Evolutionary conservation across 768 basidiomycete species (phyloP), one percentile per base, ranked within the genome.

Genomic region (Calvatia gigantea): DNA sequence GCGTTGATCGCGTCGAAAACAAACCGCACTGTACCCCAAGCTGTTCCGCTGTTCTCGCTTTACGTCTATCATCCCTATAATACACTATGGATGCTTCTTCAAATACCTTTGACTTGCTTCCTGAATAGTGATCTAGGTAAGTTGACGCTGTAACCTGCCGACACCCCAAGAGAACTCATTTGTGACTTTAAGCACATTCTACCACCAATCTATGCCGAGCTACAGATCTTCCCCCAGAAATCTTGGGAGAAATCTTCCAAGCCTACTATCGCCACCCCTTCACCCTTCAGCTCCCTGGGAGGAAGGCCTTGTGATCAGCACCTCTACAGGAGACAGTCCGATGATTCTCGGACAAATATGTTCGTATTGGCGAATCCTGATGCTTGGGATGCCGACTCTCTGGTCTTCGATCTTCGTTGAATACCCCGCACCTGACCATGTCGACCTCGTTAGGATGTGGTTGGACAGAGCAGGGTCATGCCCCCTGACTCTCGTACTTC

Each of bases 351-450:
- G 32, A 6, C 52, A 54, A 25, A 45, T 54, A 32, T 54, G 52
- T 27, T 44, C 52, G 25, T 54, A 54, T 15, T 54, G 52, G 52
- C 42, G 52, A 25, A 35, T 12, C 7, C 42, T 54, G 6, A 33
- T 32, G 6, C 43, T 54, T 6, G 25, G 9, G 19, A 54, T 44
- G 29, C 52, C 52, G 14, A 23, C 29, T 4, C 32, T 54, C 21
- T 54, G 52, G 52, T 44, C 52, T 23, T 54, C 52, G 3, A 33
- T 54, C 19, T 54, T 21, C 23, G 19, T 54, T 21, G 52, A 54
- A 25, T 44, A 44, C 14, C 52, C 52, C 4, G 28, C 31, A 23
- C 52, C 52, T 5, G 31, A 54, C 32, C 32, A 44, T 6, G 21
- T 54, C 19, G 42, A 43, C 6, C 52, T 44, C 2, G 17, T 54